Evolutionary conservation across 305 asterid species (phyloP).

Genomic region (Striga hermonthica): DNA sequence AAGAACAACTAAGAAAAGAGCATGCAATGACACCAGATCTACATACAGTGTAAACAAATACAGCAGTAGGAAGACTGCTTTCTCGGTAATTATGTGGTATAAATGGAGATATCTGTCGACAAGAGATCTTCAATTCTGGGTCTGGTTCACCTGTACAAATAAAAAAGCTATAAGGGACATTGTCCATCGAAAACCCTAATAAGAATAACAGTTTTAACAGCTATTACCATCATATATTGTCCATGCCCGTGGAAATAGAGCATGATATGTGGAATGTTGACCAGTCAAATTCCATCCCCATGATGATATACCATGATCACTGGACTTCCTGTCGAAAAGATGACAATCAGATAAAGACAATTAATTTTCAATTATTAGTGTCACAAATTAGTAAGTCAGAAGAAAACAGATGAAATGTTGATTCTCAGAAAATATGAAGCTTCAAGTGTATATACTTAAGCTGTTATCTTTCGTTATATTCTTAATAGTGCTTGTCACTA

Average conservation of each 20-base stretch:
- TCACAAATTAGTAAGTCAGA: constrained; percentile 21
- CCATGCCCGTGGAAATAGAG: constrained; percentile 97
- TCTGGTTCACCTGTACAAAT: constrained; percentile 87
- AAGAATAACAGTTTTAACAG: constrained; percentile 12
- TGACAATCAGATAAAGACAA: constrained; percentile 18
- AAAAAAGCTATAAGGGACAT: constrained; percentile 26
- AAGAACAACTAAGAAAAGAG: constrained; percentile 16
- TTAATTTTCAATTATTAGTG: constrained; percentile 2
- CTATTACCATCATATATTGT: constrained; percentile 85
- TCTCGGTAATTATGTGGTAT: constrained; percentile 94
- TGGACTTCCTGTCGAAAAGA: constrained; percentile 58
- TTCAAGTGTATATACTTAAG: background rate
- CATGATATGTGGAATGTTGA: constrained; percentile 99
- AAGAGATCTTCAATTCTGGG: constrained; percentile 90
- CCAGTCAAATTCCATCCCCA: constrained; percentile 99
- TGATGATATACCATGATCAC: constrained; percentile 90
- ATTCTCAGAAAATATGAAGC: background rate
- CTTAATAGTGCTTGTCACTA: no score
- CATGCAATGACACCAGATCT: constrained; percentile 15
- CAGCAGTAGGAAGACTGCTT: constrained; percentile 98
- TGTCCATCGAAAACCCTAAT: constrained; percentile 21
- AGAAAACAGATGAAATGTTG: background rate
- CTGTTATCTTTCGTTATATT: no score
- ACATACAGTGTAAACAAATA: constrained; percentile 91
- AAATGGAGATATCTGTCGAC: constrained; percentile 98